phyloP scores from a whole-genome alignment of 805 yeast species.

The Starmerella roubikii region DNA sequence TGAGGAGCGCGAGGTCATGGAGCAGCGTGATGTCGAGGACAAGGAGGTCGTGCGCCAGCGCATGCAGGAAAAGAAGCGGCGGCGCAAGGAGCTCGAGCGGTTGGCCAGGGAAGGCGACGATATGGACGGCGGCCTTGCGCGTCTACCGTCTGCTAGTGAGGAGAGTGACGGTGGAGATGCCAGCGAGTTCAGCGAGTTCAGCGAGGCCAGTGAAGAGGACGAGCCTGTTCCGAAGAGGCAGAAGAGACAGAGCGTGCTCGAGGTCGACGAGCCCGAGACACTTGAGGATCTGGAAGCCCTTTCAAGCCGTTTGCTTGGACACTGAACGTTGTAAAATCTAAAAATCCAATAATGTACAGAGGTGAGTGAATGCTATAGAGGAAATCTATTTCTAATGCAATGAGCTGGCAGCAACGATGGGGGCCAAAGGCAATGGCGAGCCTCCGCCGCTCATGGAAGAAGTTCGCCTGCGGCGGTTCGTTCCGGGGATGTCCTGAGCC shows the following conservation, averaged over 20 bases:
- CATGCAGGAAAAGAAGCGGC: constrained; percentile 75
- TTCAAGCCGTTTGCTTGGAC: constrained; percentile 21
- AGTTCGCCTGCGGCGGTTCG: constrained; percentile 10
- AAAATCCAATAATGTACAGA: not conserved
- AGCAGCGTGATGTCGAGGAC: constrained; percentile 58
- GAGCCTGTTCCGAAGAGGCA: constrained; percentile 1
- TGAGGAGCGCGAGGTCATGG: constrained; percentile 59
- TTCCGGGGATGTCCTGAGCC: not conserved
- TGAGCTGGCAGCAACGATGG: not conserved
- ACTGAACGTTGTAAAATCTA: not conserved
- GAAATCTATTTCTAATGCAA: too few species aligned
- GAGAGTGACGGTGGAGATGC: not conserved
- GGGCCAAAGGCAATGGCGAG: constrained; percentile 13
- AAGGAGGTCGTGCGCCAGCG: constrained; percentile 64
- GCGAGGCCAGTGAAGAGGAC: constrained; percentile 2
- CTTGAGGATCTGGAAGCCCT: constrained; percentile 82
- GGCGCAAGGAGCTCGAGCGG: constrained; percentile 68
- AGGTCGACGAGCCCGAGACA: constrained; percentile 78
- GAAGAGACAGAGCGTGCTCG: constrained; percentile 34
- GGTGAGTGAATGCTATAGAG: not conserved
- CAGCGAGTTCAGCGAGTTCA: not conserved
- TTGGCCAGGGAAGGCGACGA: constrained; percentile 28
- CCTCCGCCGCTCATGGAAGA: constrained; percentile 20
- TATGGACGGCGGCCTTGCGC: constrained; percentile 6
- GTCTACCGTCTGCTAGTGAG: constrained; percentile 11